These are phyloP conservation scores for Eutrema heterophyllum DNA, from an alignment of 345 rosid species.

Conservation along the genomic window DNA sequence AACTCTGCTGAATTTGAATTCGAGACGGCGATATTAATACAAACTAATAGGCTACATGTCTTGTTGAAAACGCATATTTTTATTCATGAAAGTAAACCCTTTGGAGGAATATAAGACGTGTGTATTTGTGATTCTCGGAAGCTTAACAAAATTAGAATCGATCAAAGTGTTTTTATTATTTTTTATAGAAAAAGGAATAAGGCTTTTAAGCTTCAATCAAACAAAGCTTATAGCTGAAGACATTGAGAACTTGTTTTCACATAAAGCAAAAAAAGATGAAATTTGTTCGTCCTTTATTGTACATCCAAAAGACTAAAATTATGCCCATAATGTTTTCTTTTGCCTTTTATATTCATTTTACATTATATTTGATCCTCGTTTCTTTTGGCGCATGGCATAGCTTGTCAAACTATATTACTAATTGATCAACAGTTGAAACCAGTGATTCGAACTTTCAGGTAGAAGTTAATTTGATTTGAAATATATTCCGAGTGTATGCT, in stretches of 20 bases:
- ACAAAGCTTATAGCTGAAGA: constrained; percentile 34
- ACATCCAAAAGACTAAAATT: constrained; percentile 20
- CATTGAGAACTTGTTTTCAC: constrained; percentile 13
- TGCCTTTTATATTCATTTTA: constrained; percentile 23
- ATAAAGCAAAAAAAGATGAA: constrained; percentile 22
- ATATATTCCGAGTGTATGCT: constrained; percentile 15
- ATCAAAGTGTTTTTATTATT: constrained; percentile 1
- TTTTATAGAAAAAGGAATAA: constrained; percentile 27
- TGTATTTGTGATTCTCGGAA: constrained; percentile 26
- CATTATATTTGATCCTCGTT: constrained; percentile 6
- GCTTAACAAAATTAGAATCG: constrained; percentile 13
- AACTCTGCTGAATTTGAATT: not conserved
- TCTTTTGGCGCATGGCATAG: constrained; percentile 27
- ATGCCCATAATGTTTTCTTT: constrained; percentile 31
- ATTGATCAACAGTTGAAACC: constrained; percentile 8
- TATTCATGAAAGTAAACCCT: constrained; percentile 15
- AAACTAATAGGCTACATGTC: not conserved
- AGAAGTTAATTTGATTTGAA: constrained; percentile 1
- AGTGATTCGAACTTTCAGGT: constrained; percentile 1
- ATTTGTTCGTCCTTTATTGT: constrained; percentile 38
- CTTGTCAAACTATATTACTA: constrained; percentile 13
- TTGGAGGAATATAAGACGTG: constrained; percentile 28
- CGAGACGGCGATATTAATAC: not conserved
- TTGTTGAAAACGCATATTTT: constrained; percentile 5
- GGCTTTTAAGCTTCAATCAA: constrained; percentile 30